These are phyloP conservation scores for Pouteria campechiana DNA, from an alignment of 179 eudicot genomes.

Conservation along the genomic window DNA sequence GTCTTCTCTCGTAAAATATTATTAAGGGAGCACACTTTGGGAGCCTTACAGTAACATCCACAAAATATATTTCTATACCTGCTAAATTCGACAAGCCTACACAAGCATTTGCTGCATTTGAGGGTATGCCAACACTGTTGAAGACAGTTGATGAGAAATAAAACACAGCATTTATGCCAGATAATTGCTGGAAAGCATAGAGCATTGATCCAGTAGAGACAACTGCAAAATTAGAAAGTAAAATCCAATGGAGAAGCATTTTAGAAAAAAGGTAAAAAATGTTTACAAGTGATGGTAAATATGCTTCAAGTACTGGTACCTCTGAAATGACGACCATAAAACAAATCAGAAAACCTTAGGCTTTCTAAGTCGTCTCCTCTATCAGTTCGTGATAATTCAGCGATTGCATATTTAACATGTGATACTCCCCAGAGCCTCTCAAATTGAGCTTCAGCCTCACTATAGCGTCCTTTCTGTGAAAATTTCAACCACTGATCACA, in stretches of 20 bases:
- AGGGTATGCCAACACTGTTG: constrained; percentile 70
- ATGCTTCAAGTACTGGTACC: constrained; percentile 20
- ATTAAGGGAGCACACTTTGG: no score
- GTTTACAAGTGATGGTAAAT: neutral
- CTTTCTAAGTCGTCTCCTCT: constrained; percentile 60
- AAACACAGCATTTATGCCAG: constrained; percentile 94
- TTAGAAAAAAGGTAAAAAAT: constrained; percentile 6
- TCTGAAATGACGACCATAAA: constrained; percentile 55
- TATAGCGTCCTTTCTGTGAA: constrained; percentile 62
- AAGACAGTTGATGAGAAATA: constrained; percentile 93
- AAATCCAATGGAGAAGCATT: constrained; percentile 7
- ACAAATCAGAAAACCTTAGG: constrained; percentile 49
- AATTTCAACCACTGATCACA: no score
- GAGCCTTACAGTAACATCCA: no score
- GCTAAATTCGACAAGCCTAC: constrained; percentile 69
- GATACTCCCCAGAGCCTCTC: constrained; percentile 64
- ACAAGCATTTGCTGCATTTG: constrained; percentile 58
- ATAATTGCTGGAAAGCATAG: constrained; percentile 86
- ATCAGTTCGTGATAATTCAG: constrained; percentile 64
- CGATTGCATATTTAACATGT: constrained; percentile 63
- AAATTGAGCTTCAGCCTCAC: constrained; percentile 68
- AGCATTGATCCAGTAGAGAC: constrained; percentile 74
- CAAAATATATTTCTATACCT: no score
- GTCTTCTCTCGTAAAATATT: no score
- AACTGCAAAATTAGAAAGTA: constrained; percentile 42